Conservation (phyloP, 2,329 filamentous ascomycete genomes). For the Westerdykella sp. region DNA sequence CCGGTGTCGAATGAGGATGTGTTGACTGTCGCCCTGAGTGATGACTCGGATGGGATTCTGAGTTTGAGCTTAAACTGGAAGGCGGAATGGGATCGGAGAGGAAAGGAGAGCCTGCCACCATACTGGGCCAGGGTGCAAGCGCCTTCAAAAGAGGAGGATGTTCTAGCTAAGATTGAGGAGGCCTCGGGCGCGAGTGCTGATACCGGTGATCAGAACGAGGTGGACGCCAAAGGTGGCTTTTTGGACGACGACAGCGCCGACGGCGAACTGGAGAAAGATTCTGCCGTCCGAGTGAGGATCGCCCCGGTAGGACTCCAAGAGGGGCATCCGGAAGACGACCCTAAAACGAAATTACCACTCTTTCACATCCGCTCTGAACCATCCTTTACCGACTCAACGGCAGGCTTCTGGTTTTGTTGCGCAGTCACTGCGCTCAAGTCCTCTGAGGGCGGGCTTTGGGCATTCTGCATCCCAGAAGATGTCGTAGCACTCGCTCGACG, state of each 20-base stretch:
- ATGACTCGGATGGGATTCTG: conserved; percentile 25
- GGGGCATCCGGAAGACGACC: conserved; percentile 12
- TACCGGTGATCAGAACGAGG: conserved; percentile 6
- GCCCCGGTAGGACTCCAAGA: conserved; percentile 19
- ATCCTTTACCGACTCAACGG: conserved; percentile 8
- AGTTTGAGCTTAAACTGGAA: conserved; percentile 17
- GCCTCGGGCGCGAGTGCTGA: conserved; percentile 2
- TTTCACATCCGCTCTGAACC: conserved; percentile 11
- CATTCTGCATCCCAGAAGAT: conserved; percentile 52
- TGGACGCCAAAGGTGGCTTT: conserved; percentile 12
- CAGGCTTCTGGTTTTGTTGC: conserved; percentile 53
- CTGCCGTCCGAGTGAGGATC: conserved; percentile 13
- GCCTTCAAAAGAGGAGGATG: conserved; percentile 8
- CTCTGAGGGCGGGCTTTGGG: conserved; percentile 54
- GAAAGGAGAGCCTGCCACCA: conserved; percentile 17
- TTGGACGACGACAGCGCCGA: conserved; percentile 16
- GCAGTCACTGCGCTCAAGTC: conserved; percentile 50
- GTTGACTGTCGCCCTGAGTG: conserved; percentile 19
- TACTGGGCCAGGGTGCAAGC: conserved; percentile 19
- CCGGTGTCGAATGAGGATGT: conserved; percentile 16
- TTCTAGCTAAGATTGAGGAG: conserved; percentile 8
- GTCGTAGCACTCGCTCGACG: conserved; percentile 48
- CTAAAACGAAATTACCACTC: conserved; percentile 8
- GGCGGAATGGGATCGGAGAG: conserved; percentile 16
- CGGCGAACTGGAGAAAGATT: conserved; percentile 4